phyloP scores from a whole-genome alignment of 2,329 filamentous ascomycete genomes.

The Pestalotiopsis sp. region DNA sequence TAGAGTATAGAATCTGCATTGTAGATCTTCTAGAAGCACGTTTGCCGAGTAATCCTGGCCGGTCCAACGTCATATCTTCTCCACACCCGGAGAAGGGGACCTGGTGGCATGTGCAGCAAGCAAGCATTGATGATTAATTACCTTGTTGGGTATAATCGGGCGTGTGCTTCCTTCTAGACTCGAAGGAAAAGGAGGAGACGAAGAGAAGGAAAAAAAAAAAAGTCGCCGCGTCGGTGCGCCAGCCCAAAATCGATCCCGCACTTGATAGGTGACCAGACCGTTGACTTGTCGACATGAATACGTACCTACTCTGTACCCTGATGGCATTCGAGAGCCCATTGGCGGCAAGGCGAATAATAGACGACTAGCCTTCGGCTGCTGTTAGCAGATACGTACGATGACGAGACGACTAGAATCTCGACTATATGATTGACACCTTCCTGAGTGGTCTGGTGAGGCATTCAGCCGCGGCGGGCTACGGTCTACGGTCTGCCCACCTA shows the following conservation, averaged over 20 bases:
- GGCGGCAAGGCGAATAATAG: too few relatives aligned
- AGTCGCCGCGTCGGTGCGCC: background rate
- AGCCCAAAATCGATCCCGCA: slow-evolving; percentile 3
- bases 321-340: too few relatives aligned
- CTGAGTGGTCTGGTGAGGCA: background rate
- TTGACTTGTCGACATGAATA: background rate
- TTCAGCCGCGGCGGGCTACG: background rate
- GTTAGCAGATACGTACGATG: background rate
- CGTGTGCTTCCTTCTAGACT: background rate
- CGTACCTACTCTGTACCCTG: background rate
- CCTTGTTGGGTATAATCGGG: background rate
- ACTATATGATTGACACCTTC: background rate
- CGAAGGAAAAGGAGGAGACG: background rate
- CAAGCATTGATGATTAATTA: too few relatives aligned
- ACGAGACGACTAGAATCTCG: background rate
- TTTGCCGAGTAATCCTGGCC: background rate
- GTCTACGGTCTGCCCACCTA: background rate
- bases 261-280: background rate
- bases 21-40: background rate
- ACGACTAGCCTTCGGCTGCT: too few relatives aligned
- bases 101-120: background rate
- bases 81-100: background rate
- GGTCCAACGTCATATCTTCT: background rate
- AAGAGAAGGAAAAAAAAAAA: background rate
- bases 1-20: background rate